Percentiles rank a stretch among this genome's conserved stretches.
Evolutionary conservation across 768 basidiomycete genomes (phyloP).

Genomic region (Rubroboletus pulcherrimus): DNA sequence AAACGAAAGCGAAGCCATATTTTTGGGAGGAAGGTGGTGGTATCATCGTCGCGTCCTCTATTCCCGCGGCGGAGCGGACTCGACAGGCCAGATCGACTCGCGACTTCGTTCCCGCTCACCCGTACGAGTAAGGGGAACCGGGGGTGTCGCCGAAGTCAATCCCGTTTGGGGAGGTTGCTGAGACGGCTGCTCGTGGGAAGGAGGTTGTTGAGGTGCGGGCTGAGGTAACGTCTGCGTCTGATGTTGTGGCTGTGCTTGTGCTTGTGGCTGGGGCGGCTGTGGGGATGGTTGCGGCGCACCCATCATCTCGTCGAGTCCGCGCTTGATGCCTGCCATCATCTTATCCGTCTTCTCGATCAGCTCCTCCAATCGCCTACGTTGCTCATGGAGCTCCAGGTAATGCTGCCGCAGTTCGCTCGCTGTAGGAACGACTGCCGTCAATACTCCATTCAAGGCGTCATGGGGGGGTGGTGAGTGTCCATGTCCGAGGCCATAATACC

Average conservation of each 20-base stretch:
- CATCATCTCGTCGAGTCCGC: slow-evolving; percentile 74
- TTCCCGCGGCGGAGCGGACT: slow-evolving; percentile 25
- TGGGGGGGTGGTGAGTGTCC: slow-evolving; percentile 35
- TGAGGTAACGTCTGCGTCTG: slow-evolving; percentile 23
- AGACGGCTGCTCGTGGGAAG: slow-evolving; percentile 27
- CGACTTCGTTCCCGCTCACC: slow-evolving; percentile 30
- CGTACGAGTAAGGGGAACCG: slow-evolving; percentile 23
- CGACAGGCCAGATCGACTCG: slow-evolving; percentile 29
- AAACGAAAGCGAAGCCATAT: slow-evolving; percentile 29
- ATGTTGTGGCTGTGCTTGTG: slow-evolving; percentile 27
- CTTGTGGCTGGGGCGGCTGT: slow-evolving; percentile 17
- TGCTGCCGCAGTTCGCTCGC: slow-evolving; percentile 67
- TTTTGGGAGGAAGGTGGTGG: slow-evolving; percentile 12
- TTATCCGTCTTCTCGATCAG: slow-evolving; percentile 72
- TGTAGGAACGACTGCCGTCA: slow-evolving; percentile 38
- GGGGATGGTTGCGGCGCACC: slow-evolving; percentile 28
- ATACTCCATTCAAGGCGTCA: slow-evolving; percentile 28
- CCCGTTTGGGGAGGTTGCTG: slow-evolving; percentile 20
- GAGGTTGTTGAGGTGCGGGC: slow-evolving; percentile 20
- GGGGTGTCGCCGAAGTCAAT: slow-evolving; percentile 8
- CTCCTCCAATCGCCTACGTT: slow-evolving; percentile 65
- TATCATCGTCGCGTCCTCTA: slow-evolving; percentile 20
- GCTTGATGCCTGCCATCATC: slow-evolving; percentile 67
- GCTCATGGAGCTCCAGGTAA: slow-evolving; percentile 59
- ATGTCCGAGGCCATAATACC: slow-evolving; percentile 38